Conservation (phyloP, 116 monocot genomes). For the Cymodocea nodosa region DNA sequence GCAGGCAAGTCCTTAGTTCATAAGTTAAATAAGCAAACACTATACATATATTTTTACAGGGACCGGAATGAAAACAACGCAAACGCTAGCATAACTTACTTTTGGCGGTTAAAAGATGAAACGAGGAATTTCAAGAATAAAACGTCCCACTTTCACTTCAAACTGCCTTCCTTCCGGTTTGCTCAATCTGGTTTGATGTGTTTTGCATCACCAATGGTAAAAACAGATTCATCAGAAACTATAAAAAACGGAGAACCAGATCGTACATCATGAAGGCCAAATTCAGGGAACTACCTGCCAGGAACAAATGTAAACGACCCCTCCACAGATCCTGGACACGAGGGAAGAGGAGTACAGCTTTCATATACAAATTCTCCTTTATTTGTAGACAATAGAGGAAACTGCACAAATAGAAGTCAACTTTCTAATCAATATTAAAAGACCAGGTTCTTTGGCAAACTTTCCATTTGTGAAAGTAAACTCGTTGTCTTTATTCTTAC, state of each 20-base stretch:
- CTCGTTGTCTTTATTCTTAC: too few species aligned
- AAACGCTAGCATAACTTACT: not conserved
- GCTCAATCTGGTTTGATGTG: constrained; percentile 26
- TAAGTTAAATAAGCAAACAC: too few species aligned
- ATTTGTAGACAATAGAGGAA: constrained; percentile 39
- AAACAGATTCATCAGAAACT: not conserved
- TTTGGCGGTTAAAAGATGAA: constrained; percentile 46
- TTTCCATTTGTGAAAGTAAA: too few species aligned
- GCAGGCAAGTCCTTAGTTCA: too few species aligned
- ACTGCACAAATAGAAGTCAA: constrained; percentile 27
- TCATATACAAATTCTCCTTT: constrained; percentile 81
- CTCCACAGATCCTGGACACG: constrained; percentile 50
- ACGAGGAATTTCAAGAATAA: constrained; percentile 38
- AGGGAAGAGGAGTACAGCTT: constrained; percentile 47
- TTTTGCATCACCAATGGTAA: not conserved
- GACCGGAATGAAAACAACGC: not conserved
- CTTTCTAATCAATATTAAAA: not conserved
- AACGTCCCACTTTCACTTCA: constrained; percentile 55
- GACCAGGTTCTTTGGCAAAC: too few species aligned
- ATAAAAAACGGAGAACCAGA: not conserved
- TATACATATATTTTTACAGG: not conserved
- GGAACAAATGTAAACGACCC: constrained; percentile 95
- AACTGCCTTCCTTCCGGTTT: constrained; percentile 50
- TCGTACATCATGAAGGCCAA: not conserved
- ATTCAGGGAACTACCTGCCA: constrained; percentile 46